Base-by-base conservation (phyloP, 352 stramenopile genomes). In the Discostella stelligera region DNA sequence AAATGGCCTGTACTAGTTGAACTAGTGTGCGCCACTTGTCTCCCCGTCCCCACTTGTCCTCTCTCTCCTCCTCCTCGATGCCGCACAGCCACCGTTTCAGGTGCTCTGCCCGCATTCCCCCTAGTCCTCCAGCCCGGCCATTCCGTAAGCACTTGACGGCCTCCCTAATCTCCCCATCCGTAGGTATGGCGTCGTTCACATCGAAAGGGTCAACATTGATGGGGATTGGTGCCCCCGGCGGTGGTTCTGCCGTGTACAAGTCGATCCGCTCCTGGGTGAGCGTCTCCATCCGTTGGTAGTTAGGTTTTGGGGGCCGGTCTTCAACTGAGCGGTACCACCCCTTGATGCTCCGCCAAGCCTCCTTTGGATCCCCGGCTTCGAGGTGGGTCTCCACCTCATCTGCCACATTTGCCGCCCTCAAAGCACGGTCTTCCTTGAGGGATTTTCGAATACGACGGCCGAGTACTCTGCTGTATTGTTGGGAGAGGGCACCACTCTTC, bases 1-100 rank as follows among this genome's bases (percentile, higher is more conserved):
- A 83, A 18, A 69, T 72, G 27, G 52, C 23, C 21, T 73, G 70
- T 32, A 80, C 52, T n/a, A 80, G 27, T 13, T 67, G 21, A 0
- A 76, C 59, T 18, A 77, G 37, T n/a, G 41, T 0, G 8, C 32
- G 6, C 61, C 70, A 78, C 13, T 14, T 8, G 25, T 49, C 39
- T 52, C 70, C 70, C 27, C 4, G 2, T 52, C 11, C 39, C 48
- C 13, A 14, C 37, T 44, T 44, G 37, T 50, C 20, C 32, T 50
- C 39, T 44, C 61, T 25, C 30, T 71, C 63, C 62, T 73, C 39
- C 7, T 66, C 21, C 37, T 59, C 21, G 2, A 32, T 37, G 9
- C 53, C 54, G 1, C 41, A 30, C 11, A 79, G 63, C 71, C 62
- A 73, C 18, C 23, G 8, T 64, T 73, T 79, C 8, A 68, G 7